These are phyloP conservation scores for Narthecium ossifragum DNA, from an alignment of 106 monocot species.

Conservation along the genomic window DNA sequence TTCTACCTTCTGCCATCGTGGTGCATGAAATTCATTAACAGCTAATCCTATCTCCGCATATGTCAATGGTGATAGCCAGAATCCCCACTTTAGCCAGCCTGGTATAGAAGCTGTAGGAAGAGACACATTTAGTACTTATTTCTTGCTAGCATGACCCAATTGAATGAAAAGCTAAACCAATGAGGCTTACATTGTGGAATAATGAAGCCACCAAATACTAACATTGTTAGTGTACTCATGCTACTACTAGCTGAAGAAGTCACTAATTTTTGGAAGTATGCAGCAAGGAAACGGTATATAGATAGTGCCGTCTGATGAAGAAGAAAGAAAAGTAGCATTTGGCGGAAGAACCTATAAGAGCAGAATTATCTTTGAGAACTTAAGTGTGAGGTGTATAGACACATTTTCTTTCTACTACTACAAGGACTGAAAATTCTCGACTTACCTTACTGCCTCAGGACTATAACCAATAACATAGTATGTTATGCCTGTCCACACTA, in stretches of 20 bases:
- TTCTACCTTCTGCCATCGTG: conserved; percentile 62
- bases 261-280: conserved; percentile 33
- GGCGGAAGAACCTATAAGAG: conserved; percentile 58
- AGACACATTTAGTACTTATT: not conserved
- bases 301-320: conserved; percentile 64
- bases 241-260: conserved; percentile 19
- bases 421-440: not conserved
- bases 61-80: conserved; percentile 69
- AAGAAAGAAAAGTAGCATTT: conserved; percentile 51
- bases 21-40: conserved; percentile 62
- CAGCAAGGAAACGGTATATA: conserved; percentile 48
- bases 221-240: conserved; percentile 14
- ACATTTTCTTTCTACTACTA: not conserved
- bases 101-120: conserved; percentile 45
- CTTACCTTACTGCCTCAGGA: conserved; percentile 50
- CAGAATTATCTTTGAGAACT: not conserved
- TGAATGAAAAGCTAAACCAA: not conserved
- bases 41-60: conserved; percentile 57
- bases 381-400: not conserved
- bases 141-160: not conserved
- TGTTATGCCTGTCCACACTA: conserved; percentile 58
- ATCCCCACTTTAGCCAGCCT: conserved; percentile 65
- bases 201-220: conserved; percentile 69
- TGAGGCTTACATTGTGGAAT: conserved; percentile 45
- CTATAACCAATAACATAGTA: conserved; percentile 78